Evolutionary conservation across 1,139 yeast genomes (phyloP).

Genomic region (Candida glucosophila): DNA sequence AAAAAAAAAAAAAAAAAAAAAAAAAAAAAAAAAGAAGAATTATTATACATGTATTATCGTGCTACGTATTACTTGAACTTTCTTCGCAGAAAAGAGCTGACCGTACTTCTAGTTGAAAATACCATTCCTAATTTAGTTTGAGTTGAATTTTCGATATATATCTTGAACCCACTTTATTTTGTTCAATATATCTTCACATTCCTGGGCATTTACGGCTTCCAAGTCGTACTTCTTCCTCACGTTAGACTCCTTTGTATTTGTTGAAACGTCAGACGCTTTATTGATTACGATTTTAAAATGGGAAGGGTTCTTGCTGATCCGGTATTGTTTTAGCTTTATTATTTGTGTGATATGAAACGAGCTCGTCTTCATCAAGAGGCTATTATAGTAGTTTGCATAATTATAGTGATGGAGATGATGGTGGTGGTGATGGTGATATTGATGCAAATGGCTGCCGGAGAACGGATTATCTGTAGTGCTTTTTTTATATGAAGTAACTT

Average conservation of each 20-base stretch:
- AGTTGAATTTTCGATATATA: constrained; percentile 26
- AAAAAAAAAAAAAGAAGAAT: no score
- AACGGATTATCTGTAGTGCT: constrained; percentile 31
- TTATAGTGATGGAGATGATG: constrained; percentile 49
- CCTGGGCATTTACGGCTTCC: constrained; percentile 58
- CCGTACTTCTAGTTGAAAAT: no score
- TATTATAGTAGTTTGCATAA: constrained; percentile 30
- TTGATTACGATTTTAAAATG: constrained; percentile 79
- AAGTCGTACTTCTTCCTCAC: constrained; percentile 70
- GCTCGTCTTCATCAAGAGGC: constrained; percentile 62
- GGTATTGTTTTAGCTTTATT: constrained; percentile 65
- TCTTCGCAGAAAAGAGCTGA: no score
- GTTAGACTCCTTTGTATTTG: constrained; percentile 12
- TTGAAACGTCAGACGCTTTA: constrained; percentile 39
- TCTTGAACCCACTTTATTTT: constrained; percentile 49
- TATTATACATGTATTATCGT: no score
- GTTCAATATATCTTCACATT: constrained; percentile 68
- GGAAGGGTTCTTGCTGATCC: constrained; percentile 53
- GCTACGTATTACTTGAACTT: no score
- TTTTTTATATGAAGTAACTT: constrained; percentile 43
- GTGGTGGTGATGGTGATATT: constrained; percentile 20
- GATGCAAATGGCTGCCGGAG: constrained; percentile 7
- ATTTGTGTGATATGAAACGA: constrained; percentile 84
- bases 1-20: no score
- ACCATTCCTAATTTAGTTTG: constrained; percentile 2